Evolutionary conservation across 257 asterid genomes (phyloP), one percentile per base, ranked within the genome.

Genomic region (Euphrasia confusa): DNA sequence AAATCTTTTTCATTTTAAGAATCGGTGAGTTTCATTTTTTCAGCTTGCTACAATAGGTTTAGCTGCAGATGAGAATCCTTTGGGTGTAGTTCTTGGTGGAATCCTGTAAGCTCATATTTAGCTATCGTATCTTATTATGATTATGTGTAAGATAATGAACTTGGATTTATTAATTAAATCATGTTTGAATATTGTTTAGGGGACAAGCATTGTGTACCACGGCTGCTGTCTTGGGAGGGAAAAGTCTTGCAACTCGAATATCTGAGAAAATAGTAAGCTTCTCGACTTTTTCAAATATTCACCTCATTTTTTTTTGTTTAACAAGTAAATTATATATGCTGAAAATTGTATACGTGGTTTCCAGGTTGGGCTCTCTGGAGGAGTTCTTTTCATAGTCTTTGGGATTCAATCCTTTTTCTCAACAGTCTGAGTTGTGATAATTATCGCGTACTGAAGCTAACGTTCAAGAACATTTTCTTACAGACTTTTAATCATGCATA

Each of bases 21-120:
- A 35, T 56, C 39, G 28, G 40, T 47, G 39, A 26, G 54, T 26
- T 48, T 28, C n/a, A 4, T 21, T 72, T 74, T 64, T 73, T 47
- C 86, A 89, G 95, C 82, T 90, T 68, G 96, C 97, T 40, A 90
- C 97, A 60, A 90, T 90, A 71, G 95, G 97, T 73, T 81, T 90
- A 84, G 97, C 95, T 74, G 95, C 97, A 7, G 97, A 90, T 73
- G 97, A 87, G 90, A 89, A 84, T 79, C 97, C 95, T 37, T 58
- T 87, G 13, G 97, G 97, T 62, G 97, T 87, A 69, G 97, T 89
- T 67, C 90, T 89, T 63, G 97, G 97, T 58, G 97, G 95, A 69
- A 87, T 89, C 68, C 66, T 89, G 97, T 87, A 86, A 81, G 89
- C 71, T 63, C 4, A 32, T 45, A 47, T 60, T 17, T 14, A 42